phyloP scores from a whole-genome alignment of 306 rosid species.

The Mucuna pruriens region DNA sequence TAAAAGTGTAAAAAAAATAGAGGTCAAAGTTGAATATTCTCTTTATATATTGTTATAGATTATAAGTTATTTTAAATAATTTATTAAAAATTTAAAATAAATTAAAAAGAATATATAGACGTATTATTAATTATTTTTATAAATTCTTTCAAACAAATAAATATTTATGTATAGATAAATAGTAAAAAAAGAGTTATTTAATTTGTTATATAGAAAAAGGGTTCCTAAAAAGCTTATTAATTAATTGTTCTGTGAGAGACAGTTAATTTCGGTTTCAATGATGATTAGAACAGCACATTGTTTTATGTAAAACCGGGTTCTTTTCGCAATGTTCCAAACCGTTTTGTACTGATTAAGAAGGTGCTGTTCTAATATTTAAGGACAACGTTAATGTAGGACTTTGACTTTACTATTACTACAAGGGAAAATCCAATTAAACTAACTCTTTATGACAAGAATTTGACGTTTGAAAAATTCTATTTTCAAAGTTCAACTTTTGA shows the following conservation, averaged over 20 bases:
- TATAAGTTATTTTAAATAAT: too few species aligned
- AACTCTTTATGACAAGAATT: background rate
- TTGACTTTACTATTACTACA: background rate
- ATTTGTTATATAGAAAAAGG: background rate
- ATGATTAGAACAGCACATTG: slow-evolving; percentile 28
- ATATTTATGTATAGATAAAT: too few species aligned
- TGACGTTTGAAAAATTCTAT: background rate
- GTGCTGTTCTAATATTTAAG: background rate
- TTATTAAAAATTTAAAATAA: too few species aligned
- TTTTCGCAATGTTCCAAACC: slow-evolving; percentile 13
- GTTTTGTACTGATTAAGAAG: background rate
- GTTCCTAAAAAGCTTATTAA: background rate
- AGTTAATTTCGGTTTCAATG: background rate
- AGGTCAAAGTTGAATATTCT: too few species aligned
- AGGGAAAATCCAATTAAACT: background rate
- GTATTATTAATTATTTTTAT: too few species aligned
- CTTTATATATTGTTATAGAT: too few species aligned
- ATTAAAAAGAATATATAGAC: too few species aligned
- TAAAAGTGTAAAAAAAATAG: too few species aligned
- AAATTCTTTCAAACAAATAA: too few species aligned
- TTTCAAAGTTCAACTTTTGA: slow-evolving; percentile 17
- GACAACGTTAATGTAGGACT: background rate
- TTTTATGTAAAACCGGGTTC: slow-evolving; percentile 43
- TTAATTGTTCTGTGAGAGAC: background rate
- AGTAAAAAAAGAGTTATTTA: too few species aligned